These are phyloP conservation scores for Selaginella tamariscina DNA, from an alignment of 75 land plant species.

Conservation along the genomic window DNA sequence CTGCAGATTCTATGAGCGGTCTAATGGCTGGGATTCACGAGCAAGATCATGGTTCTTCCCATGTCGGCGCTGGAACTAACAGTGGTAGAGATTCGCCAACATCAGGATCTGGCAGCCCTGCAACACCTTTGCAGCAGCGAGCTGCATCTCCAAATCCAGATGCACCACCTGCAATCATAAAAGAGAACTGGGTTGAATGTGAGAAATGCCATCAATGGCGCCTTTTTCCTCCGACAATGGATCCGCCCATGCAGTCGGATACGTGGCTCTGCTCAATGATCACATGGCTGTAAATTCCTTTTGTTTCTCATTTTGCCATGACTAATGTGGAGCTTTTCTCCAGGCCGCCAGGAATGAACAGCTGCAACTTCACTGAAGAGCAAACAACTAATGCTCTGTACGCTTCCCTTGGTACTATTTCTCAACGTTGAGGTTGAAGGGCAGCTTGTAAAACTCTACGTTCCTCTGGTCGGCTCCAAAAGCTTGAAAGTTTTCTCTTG, in stretches of 20 bases:
- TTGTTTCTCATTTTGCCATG: background rate
- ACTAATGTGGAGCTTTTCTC: no score
- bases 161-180: constrained; percentile 22
- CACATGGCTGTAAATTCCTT: constrained; percentile 77
- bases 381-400: constrained; percentile 60
- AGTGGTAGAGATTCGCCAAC: no score
- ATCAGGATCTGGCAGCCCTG: no score
- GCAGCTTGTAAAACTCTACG: constrained; percentile 78
- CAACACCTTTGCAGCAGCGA: background rate
- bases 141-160: background rate
- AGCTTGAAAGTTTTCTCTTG: constrained; percentile 47
- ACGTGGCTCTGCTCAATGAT: constrained; percentile 81
- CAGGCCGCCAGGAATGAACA: constrained; percentile 71
- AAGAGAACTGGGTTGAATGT: constrained; percentile 76
- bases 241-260: constrained; percentile 37
- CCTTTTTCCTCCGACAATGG: constrained; percentile 42
- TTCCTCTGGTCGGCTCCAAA: constrained; percentile 65
- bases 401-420: constrained; percentile 21
- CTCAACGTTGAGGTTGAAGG: constrained; percentile 72
- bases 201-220: constrained; percentile 82
- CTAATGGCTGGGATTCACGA: no score
- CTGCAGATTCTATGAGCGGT: no score
- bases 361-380: constrained; percentile 49
- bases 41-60: no score
- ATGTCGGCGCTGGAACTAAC: no score